Conservation (phyloP, 225 moss, liverwort and hornwort species). For the Asterella californica region DNA sequence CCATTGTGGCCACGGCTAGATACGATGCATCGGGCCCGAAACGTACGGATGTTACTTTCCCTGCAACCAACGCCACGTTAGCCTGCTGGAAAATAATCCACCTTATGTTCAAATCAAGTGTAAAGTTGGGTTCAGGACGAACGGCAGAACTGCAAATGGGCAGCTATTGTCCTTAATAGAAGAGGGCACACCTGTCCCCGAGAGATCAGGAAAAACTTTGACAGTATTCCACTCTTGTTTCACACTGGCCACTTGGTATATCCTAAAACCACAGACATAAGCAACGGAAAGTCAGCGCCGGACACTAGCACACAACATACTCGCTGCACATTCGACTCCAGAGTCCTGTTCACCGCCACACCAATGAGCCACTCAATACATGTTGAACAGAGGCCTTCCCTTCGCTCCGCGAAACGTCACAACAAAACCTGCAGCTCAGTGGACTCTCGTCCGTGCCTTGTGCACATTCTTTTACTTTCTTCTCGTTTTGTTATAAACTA, state of each 20-base stretch:
- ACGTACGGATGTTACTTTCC: conserved; percentile 79
- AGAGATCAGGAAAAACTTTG: conserved; percentile 93
- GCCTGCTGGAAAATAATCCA: not conserved
- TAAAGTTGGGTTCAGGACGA: not conserved
- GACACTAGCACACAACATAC: not conserved
- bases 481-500: no score
- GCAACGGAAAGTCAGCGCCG: not conserved
- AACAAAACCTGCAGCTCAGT: not conserved
- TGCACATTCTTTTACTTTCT: no score
- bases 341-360: no score
- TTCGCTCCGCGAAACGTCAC: not conserved
- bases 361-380: not conserved
- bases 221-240: conserved; percentile 97
- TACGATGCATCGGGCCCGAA: conserved; percentile 96
- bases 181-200: conserved; percentile 71
- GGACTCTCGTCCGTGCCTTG: no score
- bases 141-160: not conserved
- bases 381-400: not conserved
- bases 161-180: not conserved
- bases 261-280: conserved; percentile 33
- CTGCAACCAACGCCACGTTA: conserved; percentile 37
- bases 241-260: conserved; percentile 97
- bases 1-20: conserved; percentile 83
- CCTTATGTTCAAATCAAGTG: not conserved
- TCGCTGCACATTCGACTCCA: not conserved